These are phyloP conservation scores for Diaporthe vexans DNA, from an alignment of 2,329 filamentous ascomycete genomes.

Conservation along the genomic window DNA sequence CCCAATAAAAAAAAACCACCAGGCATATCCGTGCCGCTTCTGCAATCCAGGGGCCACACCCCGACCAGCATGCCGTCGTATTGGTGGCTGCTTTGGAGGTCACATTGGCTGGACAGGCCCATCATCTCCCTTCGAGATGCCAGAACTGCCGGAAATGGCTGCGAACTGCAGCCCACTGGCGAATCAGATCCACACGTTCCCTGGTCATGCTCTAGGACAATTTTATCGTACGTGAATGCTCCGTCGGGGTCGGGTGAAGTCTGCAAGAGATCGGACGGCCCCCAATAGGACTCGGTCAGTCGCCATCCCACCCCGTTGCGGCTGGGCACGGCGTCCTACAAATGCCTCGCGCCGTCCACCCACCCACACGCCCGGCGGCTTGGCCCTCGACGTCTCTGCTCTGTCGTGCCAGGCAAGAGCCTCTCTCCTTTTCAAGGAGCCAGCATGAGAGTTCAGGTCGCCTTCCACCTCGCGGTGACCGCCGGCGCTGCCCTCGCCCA, in stretches of 20 bases:
- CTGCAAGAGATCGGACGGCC: neutral
- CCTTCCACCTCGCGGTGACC: slow-evolving; percentile 38
- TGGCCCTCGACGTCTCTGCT: neutral
- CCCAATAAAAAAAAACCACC: too few relatives aligned
- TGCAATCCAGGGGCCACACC: neutral
- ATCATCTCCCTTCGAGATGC: neutral
- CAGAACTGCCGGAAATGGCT: slow-evolving; percentile 18
- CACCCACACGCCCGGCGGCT: neutral
- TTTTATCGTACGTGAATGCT: neutral
- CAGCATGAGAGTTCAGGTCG: slow-evolving; percentile 37
- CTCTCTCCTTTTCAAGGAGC: slow-evolving; percentile 9
- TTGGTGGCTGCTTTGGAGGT: slow-evolving; percentile 9
- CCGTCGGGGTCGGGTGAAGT: neutral
- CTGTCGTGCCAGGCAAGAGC: neutral
- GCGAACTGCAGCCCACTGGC: slow-evolving; percentile 21
- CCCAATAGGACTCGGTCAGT: slow-evolving; percentile 14
- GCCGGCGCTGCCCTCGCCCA: slow-evolving; percentile 42
- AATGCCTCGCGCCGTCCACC: slow-evolving; percentile 19
- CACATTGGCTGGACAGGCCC: slow-evolving; percentile 19
- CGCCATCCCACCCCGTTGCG: neutral
- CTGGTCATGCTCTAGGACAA: neutral
- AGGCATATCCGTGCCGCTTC: slow-evolving; percentile 7
- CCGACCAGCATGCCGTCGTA: neutral
- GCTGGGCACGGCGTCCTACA: slow-evolving; percentile 11
- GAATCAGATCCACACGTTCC: slow-evolving; percentile 37